Evolutionary conservation across 148 eudicot species (phyloP).

Genomic region (Nepenthes gracilis): DNA sequence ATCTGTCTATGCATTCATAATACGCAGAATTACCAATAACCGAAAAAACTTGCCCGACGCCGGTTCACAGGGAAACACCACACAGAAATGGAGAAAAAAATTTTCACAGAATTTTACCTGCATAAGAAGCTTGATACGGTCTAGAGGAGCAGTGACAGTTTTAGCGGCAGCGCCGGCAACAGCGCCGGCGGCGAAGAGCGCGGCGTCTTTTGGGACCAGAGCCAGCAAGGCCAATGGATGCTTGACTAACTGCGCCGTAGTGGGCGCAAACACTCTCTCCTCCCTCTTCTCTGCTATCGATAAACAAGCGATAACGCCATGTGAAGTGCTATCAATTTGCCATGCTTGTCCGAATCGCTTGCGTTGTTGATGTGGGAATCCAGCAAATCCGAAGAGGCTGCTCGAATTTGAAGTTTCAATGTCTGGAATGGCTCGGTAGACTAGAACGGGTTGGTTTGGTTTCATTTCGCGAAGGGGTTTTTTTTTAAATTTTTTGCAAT

Average conservation of each 20-base stretch:
- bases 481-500: background rate
- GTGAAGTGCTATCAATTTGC: background rate
- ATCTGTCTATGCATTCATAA: too few relatives aligned
- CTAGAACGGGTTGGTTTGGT: conserved; percentile 9
- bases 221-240: conserved; percentile 59
- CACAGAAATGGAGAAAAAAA: background rate
- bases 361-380: conserved; percentile 5
- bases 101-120: conserved; percentile 33
- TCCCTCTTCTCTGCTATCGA: conserved; percentile 25
- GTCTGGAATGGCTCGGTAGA: conserved; percentile 30
- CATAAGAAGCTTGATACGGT: conserved; percentile 89
- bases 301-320: conserved; percentile 32
- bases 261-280: conserved; percentile 38
- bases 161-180: conserved; percentile 84
- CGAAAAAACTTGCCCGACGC: background rate
- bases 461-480: conserved; percentile 6
- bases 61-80: background rate
- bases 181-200: conserved; percentile 80
- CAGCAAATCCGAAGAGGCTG: background rate
- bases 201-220: conserved; percentile 50
- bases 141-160: conserved; percentile 81
- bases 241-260: conserved; percentile 43
- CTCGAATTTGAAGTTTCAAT: conserved; percentile 20
- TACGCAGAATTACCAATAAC: too few relatives aligned
- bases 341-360: conserved; percentile 10